Evolutionary conservation across 2,329 filamentous ascomycete genomes (phyloP), one percentile per base, ranked within the genome.

Genomic region (Trichoderma sp.): DNA sequence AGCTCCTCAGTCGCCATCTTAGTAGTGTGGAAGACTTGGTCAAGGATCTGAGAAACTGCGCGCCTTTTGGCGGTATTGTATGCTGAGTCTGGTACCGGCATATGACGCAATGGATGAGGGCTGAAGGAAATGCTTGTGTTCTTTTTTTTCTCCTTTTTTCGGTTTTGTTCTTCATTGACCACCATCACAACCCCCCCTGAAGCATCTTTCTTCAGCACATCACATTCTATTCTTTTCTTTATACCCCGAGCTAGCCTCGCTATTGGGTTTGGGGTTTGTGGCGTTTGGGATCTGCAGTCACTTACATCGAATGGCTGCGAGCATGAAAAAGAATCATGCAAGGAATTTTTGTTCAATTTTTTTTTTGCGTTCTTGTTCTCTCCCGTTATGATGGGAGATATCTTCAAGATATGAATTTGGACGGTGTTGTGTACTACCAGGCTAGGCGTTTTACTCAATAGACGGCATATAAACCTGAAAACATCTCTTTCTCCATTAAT

Each of bases 11-110:
- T 57, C 87, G 89, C 75, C 93, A 96, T 80, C 85, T 97, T 78
- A 92, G 87, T 80, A 96, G 92, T 78, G 93, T 97, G 30, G 92
- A 95, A 74, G 93, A 95, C 76, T 86, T 97, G 73, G 93, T 97
- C 69, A 90, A 92, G 79, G 94, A 98, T 81, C 83, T 98, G 76
- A 90, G 91, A 75, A 93, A 93, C 79, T 92, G 90, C 75, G 91
- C 92, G 61, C 92, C 93, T 0, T 94, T 94, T 83, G 91, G 90
- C 6, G 87, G 90, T 6, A 87, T 86, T 6, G 81, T 89, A 71
- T 85, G 83, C 73, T 88, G 53, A 64, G 63, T 36, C 47, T 53
- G 66, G 66, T 62, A 62, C 57, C 6, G 18, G 66, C 57, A 70
- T 53, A 36, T 70, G n/a, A 32, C 30, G 30, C 3, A 32, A 63